Percentiles rank a stretch among this genome's conserved stretches.
phyloP scores from a whole-genome alignment of 2,329 filamentous ascomycete species.

The Colletotrichum euphorbiae region DNA sequence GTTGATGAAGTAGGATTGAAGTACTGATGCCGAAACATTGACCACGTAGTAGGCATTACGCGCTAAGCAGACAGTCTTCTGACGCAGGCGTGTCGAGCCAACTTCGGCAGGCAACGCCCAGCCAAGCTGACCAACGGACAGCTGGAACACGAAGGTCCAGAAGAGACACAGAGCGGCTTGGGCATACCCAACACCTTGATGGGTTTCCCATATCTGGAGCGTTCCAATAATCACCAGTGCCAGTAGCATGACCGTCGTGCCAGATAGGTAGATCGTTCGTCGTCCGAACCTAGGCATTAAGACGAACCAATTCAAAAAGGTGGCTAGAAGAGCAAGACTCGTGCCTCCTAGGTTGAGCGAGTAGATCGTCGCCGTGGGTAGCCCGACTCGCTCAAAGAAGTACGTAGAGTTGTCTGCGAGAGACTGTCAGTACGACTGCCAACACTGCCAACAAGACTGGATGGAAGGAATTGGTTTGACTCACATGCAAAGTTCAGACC shows the following conservation, averaged over 20 bases:
- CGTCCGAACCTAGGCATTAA: conserved; percentile 56
- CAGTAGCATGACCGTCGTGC: conserved; percentile 53
- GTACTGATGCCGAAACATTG: conserved; percentile 42
- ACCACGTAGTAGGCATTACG: conserved; percentile 43
- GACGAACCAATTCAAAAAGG: conserved; percentile 55
- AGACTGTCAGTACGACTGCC: not conserved
- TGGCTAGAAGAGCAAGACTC: conserved; percentile 56
- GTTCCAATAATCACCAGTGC: conserved; percentile 53
- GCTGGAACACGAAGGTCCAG: conserved; percentile 36
- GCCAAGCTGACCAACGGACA: conserved; percentile 40
- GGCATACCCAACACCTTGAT: conserved; percentile 47
- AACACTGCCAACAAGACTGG: not conserved
- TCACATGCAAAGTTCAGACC: conserved; percentile 47
- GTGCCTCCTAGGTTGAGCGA: conserved; percentile 54
- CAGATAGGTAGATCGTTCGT: conserved; percentile 57
- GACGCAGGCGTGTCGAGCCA: conserved; percentile 47
- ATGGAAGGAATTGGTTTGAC: not conserved
- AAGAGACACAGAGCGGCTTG: conserved; percentile 48
- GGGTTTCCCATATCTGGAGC: conserved; percentile 47
- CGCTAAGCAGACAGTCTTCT: conserved; percentile 49
- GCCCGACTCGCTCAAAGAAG: conserved; percentile 53
- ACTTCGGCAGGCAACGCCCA: conserved; percentile 47
- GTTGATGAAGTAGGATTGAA: conserved; percentile 52
- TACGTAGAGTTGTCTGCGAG: conserved; percentile 50
- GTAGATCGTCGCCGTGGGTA: conserved; percentile 47